Base-by-base conservation (phyloP, 371 early-diverging fungal genomes). In the Lichtheimia corymbifera region DNA sequence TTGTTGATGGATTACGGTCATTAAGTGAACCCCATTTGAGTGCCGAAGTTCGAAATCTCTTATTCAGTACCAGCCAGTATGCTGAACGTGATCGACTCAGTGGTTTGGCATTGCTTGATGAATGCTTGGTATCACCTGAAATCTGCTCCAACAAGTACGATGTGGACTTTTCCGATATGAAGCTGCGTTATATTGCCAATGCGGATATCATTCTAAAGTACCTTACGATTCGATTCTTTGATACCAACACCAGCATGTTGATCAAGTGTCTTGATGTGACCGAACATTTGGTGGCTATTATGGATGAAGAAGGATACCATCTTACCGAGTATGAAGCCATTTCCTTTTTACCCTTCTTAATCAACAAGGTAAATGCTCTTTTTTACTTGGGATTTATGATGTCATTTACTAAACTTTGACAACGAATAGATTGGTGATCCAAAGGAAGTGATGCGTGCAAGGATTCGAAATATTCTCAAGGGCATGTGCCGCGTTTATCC, bases 61-160 rank as follows among this genome's bases (percentile, higher is more conserved):
- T 95, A 67, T 96, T 95, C 66, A 89, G 91, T 61, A 85, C 76
- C 0, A 91, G 89, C 44, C 93, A 93, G 58, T 87, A 93, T 75
- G 89, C 90, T 63, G 95, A 95, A 58, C 82, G 85, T 53, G 93
- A 93, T 68, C 74, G 80, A 44, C 56, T 94, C 42, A 71, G 68
- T 13, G 94, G 85, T 1, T 62, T 95, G n/a, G 77, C 67, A 0
- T 53, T 83, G 5, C 62, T 95, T 17, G 90, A 94, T 50, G 92
- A 90, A 27, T 85, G 82, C 35, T 43, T 92, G 18, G 67, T 71
- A 14, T 64, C 73, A 12, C 73, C 84, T 7, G 73, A 74, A 24
- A 40, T 74, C 0, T 54, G 71, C 22, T 72, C 69, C n/a, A 70
- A 65, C 20, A 72, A 68, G 25, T 86, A 81, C 58, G 79, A 79